Evolutionary conservation across 805 yeast species (phyloP), one percentile per base, ranked within the genome.

Genomic region (Nakazawaea wyomingensis): DNA sequence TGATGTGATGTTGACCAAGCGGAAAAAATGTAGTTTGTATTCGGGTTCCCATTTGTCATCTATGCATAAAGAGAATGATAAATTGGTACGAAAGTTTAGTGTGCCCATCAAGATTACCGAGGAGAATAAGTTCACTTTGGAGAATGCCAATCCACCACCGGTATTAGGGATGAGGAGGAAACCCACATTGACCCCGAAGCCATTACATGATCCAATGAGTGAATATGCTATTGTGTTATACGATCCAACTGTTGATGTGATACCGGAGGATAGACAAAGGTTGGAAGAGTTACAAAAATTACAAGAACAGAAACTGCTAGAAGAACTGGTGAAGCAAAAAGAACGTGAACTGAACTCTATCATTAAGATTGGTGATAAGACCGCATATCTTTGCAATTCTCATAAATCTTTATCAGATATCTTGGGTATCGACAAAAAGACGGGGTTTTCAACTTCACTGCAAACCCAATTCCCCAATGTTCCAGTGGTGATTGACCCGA

Each of bases 401-500:
- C 86, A 85, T 52, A 82, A 78, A 53, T 74, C 91, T 0, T 61
- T 91, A 38, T 84, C 82, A 7, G 96, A 89, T 47, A 76, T 93
- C 24, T 66, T 93, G 33, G 96, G 96, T 0, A 79, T 87, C 18
- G 65, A 5, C 69, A 65, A 32, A 66, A 69, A 30, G 71, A 71
- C 41, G 80, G 27, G 27, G 2, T 11, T 24, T 8, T 24, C 27
- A 73, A 20, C 64, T 66, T 17, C 54, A 63, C 24, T 61, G 53
- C 37, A 78, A 72, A n/a, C n/a, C n/a, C n/a, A n/a, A 49, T 80
- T 76, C 51, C 87, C 96, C 0, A 82, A 86, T 55, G 97, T 93
- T 7, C 96, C 99, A 0, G 98, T 93, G 6, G 97, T 93, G 1
- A 85, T 93, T 37, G 99, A 93, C 59, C 99, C 99, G 0, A 75